Conservation (phyloP, 139 green algal species). For the Edaphochlamys debaryana region DNA sequence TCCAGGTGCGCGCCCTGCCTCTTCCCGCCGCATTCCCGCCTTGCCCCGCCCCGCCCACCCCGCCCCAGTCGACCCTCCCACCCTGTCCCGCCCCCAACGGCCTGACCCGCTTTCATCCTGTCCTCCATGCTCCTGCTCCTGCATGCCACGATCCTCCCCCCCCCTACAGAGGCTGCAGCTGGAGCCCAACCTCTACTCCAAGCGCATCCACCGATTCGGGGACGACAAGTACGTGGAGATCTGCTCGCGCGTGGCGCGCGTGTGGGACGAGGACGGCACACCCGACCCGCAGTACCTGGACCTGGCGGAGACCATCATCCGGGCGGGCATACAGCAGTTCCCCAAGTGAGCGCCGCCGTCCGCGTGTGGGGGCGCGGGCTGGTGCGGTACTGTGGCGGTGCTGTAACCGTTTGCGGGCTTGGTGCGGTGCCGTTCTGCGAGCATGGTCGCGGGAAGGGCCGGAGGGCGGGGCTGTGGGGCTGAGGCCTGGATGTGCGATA, state of each 20-base stretch:
- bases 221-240: constrained; percentile 61
- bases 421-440: too few species aligned
- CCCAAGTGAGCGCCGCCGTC: constrained; percentile 33
- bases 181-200: constrained; percentile 38
- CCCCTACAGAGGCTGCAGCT: constrained; percentile 8
- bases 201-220: constrained; percentile 43
- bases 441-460: too few species aligned
- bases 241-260: constrained; percentile 41
- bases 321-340: constrained; percentile 52
- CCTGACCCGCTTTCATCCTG: background rate
- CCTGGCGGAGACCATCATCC: constrained; percentile 45
- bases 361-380: too few species aligned
- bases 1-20: constrained; percentile 42
- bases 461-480: too few species aligned
- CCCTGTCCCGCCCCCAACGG: too few species aligned
- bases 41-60: background rate
- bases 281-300: constrained; percentile 45
- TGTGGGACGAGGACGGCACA: constrained; percentile 56
- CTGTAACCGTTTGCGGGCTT: too few species aligned
- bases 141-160: too few species aligned
- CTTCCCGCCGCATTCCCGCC: too few species aligned
- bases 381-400: too few species aligned
- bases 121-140: too few species aligned
- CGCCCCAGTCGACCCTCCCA: background rate
- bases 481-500: too few species aligned